A percentile compares a stretch with the other conserved stretches of the same genome.
phyloP scores from a whole-genome alignment of 164 flowering plant genomes.

The Taxillus chinensis region DNA sequence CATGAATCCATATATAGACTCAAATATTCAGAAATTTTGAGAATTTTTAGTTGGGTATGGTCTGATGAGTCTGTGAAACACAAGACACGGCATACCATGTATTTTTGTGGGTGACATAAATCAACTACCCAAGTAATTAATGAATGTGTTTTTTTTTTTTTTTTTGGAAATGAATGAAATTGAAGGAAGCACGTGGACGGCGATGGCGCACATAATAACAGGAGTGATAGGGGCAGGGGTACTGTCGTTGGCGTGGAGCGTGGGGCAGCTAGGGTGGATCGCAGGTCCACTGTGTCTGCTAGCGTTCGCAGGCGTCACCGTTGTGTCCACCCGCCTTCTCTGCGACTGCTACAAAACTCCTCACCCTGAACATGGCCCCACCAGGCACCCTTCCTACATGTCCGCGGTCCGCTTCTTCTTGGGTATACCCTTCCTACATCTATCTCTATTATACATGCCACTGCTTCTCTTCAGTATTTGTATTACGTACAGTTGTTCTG shows the following conservation, averaged over 20 bases:
- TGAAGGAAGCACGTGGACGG: constrained; percentile 56
- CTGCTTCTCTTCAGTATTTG: too few species aligned
- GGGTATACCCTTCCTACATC: constrained; percentile 24
- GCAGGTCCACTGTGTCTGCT: constrained; percentile 53
- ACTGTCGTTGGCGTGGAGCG: constrained; percentile 70
- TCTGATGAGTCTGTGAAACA: too few species aligned
- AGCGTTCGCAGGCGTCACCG: constrained; percentile 43
- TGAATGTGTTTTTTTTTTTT: too few species aligned
- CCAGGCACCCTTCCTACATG: constrained; percentile 34
- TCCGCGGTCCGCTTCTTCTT: constrained; percentile 48
- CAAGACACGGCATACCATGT: too few species aligned
- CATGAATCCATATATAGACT: too few species aligned
- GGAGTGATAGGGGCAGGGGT: constrained; percentile 84
- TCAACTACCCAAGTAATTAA: too few species aligned
- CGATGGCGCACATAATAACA: constrained; percentile 67
- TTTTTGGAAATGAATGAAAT: background rate
- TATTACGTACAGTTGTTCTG: too few species aligned
- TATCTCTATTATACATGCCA: background rate
- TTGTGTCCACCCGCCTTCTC: constrained; percentile 37
- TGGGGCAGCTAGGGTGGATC: constrained; percentile 71
- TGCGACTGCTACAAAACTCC: constrained; percentile 48
- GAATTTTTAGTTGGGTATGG: too few species aligned
- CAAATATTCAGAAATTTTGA: too few species aligned
- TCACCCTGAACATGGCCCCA: constrained; percentile 40
- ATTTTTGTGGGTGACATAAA: too few species aligned